Percentiles rank a stretch among this genome's conserved stretches.
Conservation (phyloP, 495 filamentous ascomycete species). For the Immersiella caudata region DNA sequence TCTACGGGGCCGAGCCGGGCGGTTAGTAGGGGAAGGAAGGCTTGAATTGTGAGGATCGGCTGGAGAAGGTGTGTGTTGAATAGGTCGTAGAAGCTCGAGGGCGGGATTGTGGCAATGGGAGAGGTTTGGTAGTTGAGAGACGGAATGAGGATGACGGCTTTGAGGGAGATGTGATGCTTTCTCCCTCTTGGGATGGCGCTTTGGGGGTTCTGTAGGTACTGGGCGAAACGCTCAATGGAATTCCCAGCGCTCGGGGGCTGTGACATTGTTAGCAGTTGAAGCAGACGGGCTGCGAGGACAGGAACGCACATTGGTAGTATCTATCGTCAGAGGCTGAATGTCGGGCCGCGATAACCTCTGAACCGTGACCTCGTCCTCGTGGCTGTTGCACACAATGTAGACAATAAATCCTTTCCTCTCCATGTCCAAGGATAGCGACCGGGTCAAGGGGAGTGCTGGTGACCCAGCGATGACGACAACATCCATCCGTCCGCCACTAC, state of each 20-base stretch:
- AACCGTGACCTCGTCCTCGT: conserved; percentile 81
- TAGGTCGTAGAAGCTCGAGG: conserved; percentile 81
- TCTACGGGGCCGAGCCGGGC: conserved; percentile 50
- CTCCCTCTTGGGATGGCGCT: conserved; percentile 70
- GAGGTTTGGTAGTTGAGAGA: conserved; percentile 70
- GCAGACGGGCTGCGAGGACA: conserved; percentile 26
- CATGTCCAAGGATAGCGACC: conserved; percentile 78
- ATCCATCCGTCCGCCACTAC: conserved; percentile 84
- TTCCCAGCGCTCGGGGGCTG: conserved; percentile 54
- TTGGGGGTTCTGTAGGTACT: conserved; percentile 71
- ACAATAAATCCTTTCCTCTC: conserved; percentile 94
- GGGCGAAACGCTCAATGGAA: conserved; percentile 66
- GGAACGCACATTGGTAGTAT: conserved; percentile 79
- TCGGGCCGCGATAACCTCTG: conserved; percentile 74
- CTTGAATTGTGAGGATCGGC: conserved; percentile 83
- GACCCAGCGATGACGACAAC: conserved; percentile 89
- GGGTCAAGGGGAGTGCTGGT: conserved; percentile 75
- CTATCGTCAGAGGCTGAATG: conserved; percentile 78
- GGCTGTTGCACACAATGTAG: conserved; percentile 76
- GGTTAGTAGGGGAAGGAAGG: conserved; percentile 80
- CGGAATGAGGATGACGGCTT: conserved; percentile 77
- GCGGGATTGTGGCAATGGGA: conserved; percentile 79
- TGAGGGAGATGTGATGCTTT: conserved; percentile 71
- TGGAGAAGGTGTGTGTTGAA: conserved; percentile 90
- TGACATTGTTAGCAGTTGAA: conserved; percentile 28